Conservation (phyloP, 2,329 filamentous ascomycete species). For the Pseudovirgaria hyperparasitica region DNA sequence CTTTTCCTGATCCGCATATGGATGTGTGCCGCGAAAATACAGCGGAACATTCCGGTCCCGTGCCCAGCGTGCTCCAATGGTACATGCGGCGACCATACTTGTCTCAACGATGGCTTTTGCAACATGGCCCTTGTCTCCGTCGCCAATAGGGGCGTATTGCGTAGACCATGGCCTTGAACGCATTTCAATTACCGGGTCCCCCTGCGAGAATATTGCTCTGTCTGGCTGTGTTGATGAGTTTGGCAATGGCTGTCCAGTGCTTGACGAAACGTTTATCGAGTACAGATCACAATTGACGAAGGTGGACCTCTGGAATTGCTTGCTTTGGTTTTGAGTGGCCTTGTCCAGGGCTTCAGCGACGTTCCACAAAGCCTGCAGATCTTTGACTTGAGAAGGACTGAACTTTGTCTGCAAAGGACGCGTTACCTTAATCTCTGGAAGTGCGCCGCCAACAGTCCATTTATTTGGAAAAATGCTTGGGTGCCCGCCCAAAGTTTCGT, state of each 20-base stretch:
- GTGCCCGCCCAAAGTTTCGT: constrained; percentile 15
- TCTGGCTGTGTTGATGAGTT: too few species aligned
- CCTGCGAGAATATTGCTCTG: constrained; percentile 23
- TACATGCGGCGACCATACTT: constrained; percentile 47
- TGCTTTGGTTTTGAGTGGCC: constrained; percentile 19
- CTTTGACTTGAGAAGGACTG: constrained; percentile 12
- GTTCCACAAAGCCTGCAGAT: constrained; percentile 22
- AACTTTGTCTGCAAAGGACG: constrained; percentile 4
- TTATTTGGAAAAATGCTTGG: constrained; percentile 4
- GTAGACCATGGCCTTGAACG: constrained; percentile 9
- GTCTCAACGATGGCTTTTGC: too few species aligned
- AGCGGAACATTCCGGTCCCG: constrained; percentile 37
- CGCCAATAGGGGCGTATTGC: too few species aligned
- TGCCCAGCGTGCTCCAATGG: constrained; percentile 39
- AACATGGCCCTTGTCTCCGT: too few species aligned
- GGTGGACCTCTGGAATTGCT: too few species aligned
- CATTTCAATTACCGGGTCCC: constrained; percentile 32
- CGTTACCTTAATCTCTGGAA: not conserved
- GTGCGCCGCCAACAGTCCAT: constrained; percentile 21
- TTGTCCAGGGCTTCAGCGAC: constrained; percentile 20
- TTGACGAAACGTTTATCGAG: too few species aligned
- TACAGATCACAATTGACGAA: too few species aligned
- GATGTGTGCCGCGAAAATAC: constrained; percentile 30
- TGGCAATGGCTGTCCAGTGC: too few species aligned
- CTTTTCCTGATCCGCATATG: constrained; percentile 2